Evolutionary conservation across 257 asterid genomes (phyloP).

Genomic region (Coffea eugenioides): DNA sequence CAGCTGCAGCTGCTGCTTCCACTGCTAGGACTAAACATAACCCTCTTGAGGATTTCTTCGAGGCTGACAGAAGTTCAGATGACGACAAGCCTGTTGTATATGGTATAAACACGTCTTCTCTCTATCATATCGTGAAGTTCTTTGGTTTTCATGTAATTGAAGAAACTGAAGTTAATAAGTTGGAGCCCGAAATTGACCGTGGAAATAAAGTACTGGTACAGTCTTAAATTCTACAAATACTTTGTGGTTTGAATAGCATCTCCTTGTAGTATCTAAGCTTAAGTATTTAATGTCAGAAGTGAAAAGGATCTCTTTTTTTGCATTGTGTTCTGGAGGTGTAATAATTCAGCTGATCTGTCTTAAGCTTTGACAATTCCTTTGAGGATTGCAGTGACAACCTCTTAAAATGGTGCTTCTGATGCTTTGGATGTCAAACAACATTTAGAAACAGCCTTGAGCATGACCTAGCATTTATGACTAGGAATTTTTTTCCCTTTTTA

Average conservation of each 20-base stretch:
- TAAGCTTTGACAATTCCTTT: conserved; percentile 1
- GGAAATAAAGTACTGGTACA: too few relatives aligned
- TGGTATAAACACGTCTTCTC: conserved; percentile 31
- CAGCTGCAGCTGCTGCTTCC: conserved; percentile 32
- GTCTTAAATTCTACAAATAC: too few relatives aligned
- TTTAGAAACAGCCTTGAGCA: not conserved
- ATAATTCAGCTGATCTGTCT: not conserved
- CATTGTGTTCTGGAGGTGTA: not conserved
- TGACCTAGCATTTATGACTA: not conserved
- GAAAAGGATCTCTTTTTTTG: not conserved
- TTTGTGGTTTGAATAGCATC: too few relatives aligned
- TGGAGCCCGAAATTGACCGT: too few relatives aligned
- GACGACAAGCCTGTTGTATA: conserved; percentile 75
- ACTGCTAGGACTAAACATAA: conserved; percentile 32
- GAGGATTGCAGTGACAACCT: not conserved
- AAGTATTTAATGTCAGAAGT: too few relatives aligned
- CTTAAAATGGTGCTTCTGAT: not conserved
- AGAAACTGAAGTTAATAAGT: too few relatives aligned
- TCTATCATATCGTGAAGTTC: too few relatives aligned
- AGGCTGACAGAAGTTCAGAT: conserved; percentile 52
- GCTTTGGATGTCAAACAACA: not conserved
- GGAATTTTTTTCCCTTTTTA: too few relatives aligned
- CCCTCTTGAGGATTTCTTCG: conserved; percentile 80
- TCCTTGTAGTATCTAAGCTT: too few relatives aligned
- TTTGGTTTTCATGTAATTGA: too few relatives aligned